phyloP scores from a whole-genome alignment of 768 basidiomycete genomes.

The Mycena amicta region DNA sequence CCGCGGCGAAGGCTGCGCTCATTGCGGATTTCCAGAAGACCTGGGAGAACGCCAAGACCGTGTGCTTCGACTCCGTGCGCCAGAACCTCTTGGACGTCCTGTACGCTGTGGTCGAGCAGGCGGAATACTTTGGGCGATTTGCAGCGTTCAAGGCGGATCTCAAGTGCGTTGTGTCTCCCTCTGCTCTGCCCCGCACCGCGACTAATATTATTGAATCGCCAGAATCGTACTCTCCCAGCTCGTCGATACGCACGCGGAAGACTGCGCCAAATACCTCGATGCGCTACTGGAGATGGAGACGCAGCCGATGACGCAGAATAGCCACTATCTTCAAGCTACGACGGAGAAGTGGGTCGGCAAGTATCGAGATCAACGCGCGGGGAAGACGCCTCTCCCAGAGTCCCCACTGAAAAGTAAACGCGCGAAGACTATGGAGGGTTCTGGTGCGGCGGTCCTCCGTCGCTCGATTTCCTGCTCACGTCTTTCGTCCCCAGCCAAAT shows the following conservation, averaged over 20 bases:
- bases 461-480: too few relatives aligned
- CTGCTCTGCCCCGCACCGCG: not conserved
- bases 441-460: too few relatives aligned
- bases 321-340: constrained; percentile 36
- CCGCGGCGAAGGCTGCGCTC: constrained; percentile 27
- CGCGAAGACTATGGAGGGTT: too few relatives aligned
- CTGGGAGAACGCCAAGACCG: constrained; percentile 24
- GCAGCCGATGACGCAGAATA: constrained; percentile 46
- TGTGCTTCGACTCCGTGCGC: constrained; percentile 11
- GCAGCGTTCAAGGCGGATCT: constrained; percentile 29
- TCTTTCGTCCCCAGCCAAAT: too few relatives aligned
- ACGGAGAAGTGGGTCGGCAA: constrained; percentile 39
- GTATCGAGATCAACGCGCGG: constrained; percentile 38
- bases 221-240: constrained; percentile 27
- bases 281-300: constrained; percentile 38
- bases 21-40: constrained; percentile 26
- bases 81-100: not conserved
- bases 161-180: constrained; percentile 27
- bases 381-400: not conserved
- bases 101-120: constrained; percentile 20
- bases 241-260: constrained; percentile 21
- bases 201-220: not conserved
- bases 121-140: constrained; percentile 41
- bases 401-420: not conserved
- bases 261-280: constrained; percentile 28